Percentiles rank a stretch among this genome's conserved stretches.
Conservation (phyloP, 129 eudicot species). For the Flaveria brownii region DNA sequence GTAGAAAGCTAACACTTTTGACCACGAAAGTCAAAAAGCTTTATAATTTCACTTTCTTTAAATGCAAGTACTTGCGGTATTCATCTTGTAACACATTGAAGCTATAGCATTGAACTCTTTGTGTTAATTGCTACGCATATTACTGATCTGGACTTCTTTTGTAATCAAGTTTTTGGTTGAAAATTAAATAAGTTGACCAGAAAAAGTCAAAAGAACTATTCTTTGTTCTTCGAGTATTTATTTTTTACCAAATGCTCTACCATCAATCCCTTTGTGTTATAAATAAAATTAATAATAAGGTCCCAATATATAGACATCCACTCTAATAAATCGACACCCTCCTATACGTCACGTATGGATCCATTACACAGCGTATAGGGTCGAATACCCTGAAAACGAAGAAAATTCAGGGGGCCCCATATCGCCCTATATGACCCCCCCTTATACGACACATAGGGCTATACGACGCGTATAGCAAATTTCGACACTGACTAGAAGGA, state of each 20-base stretch:
- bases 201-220: background rate
- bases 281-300: background rate
- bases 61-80: slow-evolving; percentile 9
- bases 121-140: slow-evolving; percentile 2
- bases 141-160: background rate
- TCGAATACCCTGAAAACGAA: too few relatives aligned
- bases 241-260: background rate
- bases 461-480: too few relatives aligned
- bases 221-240: background rate
- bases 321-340: too few relatives aligned
- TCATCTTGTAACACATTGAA: background rate
- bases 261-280: background rate
- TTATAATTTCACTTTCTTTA: slow-evolving; percentile 1
- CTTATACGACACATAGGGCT: too few relatives aligned
- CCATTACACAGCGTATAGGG: too few relatives aligned
- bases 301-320: too few relatives aligned
- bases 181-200: background rate
- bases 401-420: too few relatives aligned
- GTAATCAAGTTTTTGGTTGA: background rate
- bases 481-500: too few relatives aligned
- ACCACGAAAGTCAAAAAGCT: slow-evolving; percentile 32
- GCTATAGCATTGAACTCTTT: slow-evolving; percentile 12
- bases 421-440: too few relatives aligned
- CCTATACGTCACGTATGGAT: too few relatives aligned
- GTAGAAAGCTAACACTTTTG: slow-evolving; percentile 18